These are phyloP conservation scores for Trichoderma afroharzianum DNA, from an alignment of 2,329 filamentous ascomycete species.

Conservation along the genomic window DNA sequence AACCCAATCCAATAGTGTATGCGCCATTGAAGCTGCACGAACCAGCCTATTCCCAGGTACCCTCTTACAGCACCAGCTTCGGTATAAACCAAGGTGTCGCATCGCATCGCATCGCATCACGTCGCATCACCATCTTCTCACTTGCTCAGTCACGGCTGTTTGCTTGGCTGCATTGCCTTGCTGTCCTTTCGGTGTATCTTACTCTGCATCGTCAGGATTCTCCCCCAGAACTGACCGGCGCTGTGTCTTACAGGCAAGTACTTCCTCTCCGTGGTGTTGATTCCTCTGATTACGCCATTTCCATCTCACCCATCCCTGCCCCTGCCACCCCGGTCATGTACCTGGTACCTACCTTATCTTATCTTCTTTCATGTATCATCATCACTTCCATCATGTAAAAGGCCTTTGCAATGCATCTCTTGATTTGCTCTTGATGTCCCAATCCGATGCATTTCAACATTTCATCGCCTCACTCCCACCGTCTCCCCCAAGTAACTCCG, in stretches of 20 bases:
- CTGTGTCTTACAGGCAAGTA: slow-evolving; percentile 5
- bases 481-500: not conserved
- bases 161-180: not conserved
- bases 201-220: slow-evolving; percentile 3
- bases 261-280: not conserved
- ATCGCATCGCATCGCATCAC: slow-evolving; percentile 9
- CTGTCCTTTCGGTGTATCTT: slow-evolving; percentile 6
- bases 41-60: not conserved
- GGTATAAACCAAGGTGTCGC: slow-evolving; percentile 6
- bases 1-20: slow-evolving; percentile 7
- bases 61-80: not conserved
- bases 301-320: not conserved
- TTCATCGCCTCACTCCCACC: not conserved
- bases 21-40: slow-evolving; percentile 11
- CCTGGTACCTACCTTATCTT: slow-evolving; percentile 6
- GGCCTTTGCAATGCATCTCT: not conserved
- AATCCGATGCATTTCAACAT: not conserved
- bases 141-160: not conserved
- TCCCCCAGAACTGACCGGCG: not conserved
- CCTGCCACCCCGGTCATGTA: not conserved
- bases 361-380: not conserved
- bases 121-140: not conserved
- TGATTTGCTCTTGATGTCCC: not conserved
- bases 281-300: not conserved
- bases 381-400: not conserved